Evolutionary conservation across 2,329 filamentous ascomycete species (phyloP).

Genomic region (Kalaharituber pfeilii): DNA sequence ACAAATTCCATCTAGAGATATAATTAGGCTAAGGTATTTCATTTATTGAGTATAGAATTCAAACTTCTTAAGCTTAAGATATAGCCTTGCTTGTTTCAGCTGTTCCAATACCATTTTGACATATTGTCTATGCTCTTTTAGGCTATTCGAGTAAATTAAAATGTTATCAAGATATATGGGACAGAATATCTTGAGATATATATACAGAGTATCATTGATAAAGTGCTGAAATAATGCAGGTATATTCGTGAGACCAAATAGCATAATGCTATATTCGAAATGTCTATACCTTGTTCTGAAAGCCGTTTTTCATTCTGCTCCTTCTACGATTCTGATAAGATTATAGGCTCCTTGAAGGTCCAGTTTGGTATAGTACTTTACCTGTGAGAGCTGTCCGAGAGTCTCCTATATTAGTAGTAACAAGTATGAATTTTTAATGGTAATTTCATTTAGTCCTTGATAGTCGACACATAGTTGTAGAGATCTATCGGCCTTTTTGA

Average conservation of each 20-base stretch:
- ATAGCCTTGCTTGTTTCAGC: conserved; percentile 3
- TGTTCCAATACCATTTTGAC: conserved; percentile 6
- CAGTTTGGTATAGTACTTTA: conserved; percentile 9
- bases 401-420: conserved; percentile 7
- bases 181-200: conserved; percentile 18
- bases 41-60: conserved; percentile 12
- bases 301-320: conserved; percentile 17
- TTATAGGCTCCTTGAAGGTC: conserved; percentile 7
- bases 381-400: neutral
- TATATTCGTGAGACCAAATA: conserved; percentile 12
- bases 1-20: conserved; percentile 11
- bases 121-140: conserved; percentile 12
- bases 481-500: conserved; percentile 8
- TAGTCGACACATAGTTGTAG: conserved; percentile 7
- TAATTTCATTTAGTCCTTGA: conserved; percentile 3
- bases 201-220: conserved; percentile 21
- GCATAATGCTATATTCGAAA: conserved; percentile 10
- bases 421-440: conserved; percentile 8
- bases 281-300: conserved; percentile 11
- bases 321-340: conserved; percentile 11
- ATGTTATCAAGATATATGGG: conserved; percentile 24
- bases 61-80: conserved; percentile 14
- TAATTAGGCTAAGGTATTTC: conserved; percentile 17
- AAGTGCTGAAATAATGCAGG: conserved; percentile 4
- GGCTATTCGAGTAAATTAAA: conserved; percentile 21